Base-by-base conservation (phyloP, 768 basidiomycete genomes). In the Ephemerocybe angulata region DNA sequence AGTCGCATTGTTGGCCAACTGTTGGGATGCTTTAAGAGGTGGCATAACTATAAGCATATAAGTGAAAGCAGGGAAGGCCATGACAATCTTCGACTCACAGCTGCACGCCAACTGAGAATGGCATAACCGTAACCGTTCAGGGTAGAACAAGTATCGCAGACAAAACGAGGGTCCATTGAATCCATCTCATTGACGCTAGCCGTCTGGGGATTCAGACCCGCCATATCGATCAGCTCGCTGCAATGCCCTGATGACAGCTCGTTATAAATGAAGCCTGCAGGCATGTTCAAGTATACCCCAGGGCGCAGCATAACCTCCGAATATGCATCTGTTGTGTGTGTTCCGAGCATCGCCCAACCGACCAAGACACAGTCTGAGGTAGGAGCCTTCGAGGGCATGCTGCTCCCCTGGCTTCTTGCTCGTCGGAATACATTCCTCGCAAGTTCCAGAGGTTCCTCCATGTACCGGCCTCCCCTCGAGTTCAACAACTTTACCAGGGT, bases 91-190 rank as follows among this genome's bases (percentile, higher is more conserved):
- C 7, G 38, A 41, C 51, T 10, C 19, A 52, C 51, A 28, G 40
- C 38, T 12, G 22, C 42, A n/a, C 51, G 51, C 51, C 51, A 52
- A 10, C 38, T 52, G 25, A 41, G 42, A 24, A 52, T 40, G 3
- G 10, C 6, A 12, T 41, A 41, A 17, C 24, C 24, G 13, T 25
- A 15, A 13, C 17, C 17, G 15, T 15, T 42, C 38, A 17, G 19
- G 30, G 11, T 19, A 3, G 1, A 5, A 1, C 13, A 1, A n/a
- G n/a, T 6, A 7, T 41, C 15, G 31, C 48, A 50, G 8, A 37
- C n/a, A n/a, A 50, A 30, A 17, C 29, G 30, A 8, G 6, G 31
- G 30, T 50, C 48, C 5, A 19, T 12, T 3, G 15, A 19, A 17
- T 50, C 48, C 48, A 50, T 37, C 8, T 31, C 21, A 8, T 31